Conservation (phyloP, 1,284 basidiomycete genomes). For the Boletus smithii region DNA sequence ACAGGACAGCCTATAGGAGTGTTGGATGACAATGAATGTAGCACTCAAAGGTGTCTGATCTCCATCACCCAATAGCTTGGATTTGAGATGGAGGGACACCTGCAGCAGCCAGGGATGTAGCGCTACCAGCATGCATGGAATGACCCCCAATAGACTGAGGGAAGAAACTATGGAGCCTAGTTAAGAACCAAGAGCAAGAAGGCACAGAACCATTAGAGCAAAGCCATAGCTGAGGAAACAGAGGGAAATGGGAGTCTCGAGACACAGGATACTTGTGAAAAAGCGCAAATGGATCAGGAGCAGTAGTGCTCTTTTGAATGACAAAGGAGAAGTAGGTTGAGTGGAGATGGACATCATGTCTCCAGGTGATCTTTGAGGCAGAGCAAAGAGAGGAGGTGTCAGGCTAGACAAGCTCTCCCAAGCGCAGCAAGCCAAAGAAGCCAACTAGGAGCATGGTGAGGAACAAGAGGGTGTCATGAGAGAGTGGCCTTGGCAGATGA, state of each 20-base stretch:
- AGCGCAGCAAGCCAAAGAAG: not conserved
- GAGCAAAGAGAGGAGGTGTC: not conserved
- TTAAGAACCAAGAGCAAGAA: not conserved
- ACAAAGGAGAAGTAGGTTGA: not conserved
- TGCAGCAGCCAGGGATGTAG: no score
- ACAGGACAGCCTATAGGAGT: slow-evolving; percentile 1
- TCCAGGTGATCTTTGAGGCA: no score
- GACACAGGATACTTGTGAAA: no score
- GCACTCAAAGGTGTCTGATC: not conserved
- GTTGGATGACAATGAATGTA: slow-evolving; percentile 4
- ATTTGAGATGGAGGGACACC: no score
- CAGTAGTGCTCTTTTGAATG: not conserved
- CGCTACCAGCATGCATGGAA: slow-evolving; percentile 6
- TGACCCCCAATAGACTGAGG: not conserved
- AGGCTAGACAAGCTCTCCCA: not conserved
- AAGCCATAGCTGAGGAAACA: slow-evolving; percentile 5
- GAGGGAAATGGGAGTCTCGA: no score
- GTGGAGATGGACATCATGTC: not conserved
- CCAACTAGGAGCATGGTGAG: not conserved
- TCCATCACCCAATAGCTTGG: slow-evolving; percentile 6
- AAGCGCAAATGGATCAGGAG: not conserved
- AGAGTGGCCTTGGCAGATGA: slow-evolving; percentile 2
- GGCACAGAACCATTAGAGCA: not conserved
- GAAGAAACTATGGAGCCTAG: not conserved
- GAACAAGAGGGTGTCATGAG: slow-evolving; percentile 1